phyloP scores from a whole-genome alignment of 164 flowering plant species.

The Malania oleifera region DNA sequence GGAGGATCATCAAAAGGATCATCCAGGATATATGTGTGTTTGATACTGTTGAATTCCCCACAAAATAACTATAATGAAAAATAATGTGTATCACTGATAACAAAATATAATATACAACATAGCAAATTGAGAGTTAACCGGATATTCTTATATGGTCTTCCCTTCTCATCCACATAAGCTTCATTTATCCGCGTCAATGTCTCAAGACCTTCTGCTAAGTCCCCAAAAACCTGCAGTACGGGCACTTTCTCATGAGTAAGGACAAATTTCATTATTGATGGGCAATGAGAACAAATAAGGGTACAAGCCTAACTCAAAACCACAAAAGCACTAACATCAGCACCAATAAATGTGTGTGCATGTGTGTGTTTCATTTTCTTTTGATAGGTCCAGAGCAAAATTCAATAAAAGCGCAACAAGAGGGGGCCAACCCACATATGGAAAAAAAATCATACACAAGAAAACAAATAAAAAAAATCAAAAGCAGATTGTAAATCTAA shows the following conservation, averaged over 20 bases:
- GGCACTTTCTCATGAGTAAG: background rate
- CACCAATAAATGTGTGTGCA: no score
- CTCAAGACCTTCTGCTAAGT: constrained; percentile 87
- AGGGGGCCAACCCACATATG: no score
- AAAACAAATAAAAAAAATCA: no score
- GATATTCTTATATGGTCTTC: constrained; percentile 81
- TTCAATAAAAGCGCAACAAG: no score
- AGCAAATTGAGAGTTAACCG: constrained; percentile 32
- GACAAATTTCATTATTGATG: background rate
- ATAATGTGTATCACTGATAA: background rate
- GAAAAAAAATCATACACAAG: no score
- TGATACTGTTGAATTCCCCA: constrained; percentile 47
- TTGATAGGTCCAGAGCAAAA: no score
- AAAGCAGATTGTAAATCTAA: no score
- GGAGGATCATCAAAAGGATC: constrained; percentile 98
- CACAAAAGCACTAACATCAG: background rate
- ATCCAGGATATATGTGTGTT: constrained; percentile 81
- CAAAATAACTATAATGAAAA: constrained; percentile 1
- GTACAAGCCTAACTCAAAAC: background rate
- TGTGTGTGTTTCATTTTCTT: no score
- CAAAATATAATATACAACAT: background rate
- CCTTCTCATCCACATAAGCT: constrained; percentile 83
- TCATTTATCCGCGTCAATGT: constrained; percentile 86
- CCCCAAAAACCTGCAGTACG: constrained; percentile 73
- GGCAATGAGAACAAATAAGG: background rate